Base-by-base conservation (phyloP, 192 early-diverging fungal genomes). In the Entomortierella lignicola region DNA sequence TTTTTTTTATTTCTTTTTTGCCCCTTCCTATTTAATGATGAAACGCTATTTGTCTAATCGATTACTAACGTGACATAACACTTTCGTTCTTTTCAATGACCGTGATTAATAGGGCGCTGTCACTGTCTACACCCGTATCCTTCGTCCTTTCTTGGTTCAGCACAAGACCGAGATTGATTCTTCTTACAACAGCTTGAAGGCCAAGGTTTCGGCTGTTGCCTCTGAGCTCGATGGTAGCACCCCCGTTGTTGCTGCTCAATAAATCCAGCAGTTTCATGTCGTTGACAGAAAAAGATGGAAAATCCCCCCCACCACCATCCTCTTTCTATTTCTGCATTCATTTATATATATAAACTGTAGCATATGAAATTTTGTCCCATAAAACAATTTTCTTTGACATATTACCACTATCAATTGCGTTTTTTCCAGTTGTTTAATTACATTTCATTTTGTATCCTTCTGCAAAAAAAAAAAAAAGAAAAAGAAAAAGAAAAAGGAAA, bases 131-230 rank as follows among this genome's bases (percentile, higher is more conserved):
- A 60, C 61, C 29, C 82, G 84, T 44, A 82, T 92, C 63, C 67
- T 98, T 27, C 91, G 90, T 52, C 94, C 95, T n/a, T 86, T 92
- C 70, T 85, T 97, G 55, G 59, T 91, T 15, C 82, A 84, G 59
- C 72, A 80, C 64, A 61, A 82, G 71, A 32, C 32, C 34, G 81
- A 83, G 60, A 80, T 88, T 50, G 87, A 86, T 37, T 29, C 61
- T 8, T 63, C 68, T 13, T 62, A 81, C 31, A 37, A 71, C 13
- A 70, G 77, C 43, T 43, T 84, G 50, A 80, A 81, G 65, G 32
- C 73, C 51, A 85, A 82, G 80, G 66, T 83, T 60, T 65, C 64
- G 32, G 70, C 63, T 60, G 80, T 58, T 39, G 61, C 82, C 47
- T 80, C 72, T 12, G 77, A 85, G 66, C 60, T 66, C 48, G 50